Percentiles rank a stretch among this genome's conserved stretches.
phyloP scores from a whole-genome alignment of 2,329 filamentous ascomycete genomes.

The Exophiala calicioides region DNA sequence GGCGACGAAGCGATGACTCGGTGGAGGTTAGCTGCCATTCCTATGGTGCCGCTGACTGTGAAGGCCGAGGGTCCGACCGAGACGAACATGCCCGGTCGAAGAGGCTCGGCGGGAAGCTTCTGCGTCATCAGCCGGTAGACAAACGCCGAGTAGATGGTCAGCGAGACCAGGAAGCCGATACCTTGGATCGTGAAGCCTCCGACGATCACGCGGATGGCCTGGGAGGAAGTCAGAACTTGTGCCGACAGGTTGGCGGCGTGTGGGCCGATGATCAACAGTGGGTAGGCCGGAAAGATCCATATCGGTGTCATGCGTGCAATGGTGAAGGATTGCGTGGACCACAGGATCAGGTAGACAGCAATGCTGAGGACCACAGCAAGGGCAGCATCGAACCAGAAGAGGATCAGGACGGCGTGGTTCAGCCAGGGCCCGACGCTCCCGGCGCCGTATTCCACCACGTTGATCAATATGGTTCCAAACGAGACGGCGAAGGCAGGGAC shows the following conservation, averaged over 20 bases:
- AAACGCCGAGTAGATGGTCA: constrained; percentile 83
- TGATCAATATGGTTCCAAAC: constrained; percentile 74
- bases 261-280: constrained; percentile 73
- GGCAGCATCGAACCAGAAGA: constrained; percentile 74
- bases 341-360: constrained; percentile 72
- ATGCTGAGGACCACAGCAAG: constrained; percentile 68
- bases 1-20: constrained; percentile 47
- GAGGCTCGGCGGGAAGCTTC: constrained; percentile 73
- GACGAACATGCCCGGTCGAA: constrained; percentile 83
- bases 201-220: constrained; percentile 58
- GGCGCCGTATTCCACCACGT: constrained; percentile 74
- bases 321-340: constrained; percentile 67
- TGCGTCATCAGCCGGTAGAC: constrained; percentile 87
- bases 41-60: constrained; percentile 62
- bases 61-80: constrained; percentile 75
- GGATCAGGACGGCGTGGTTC: constrained; percentile 58
- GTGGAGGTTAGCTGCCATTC: constrained; percentile 56
- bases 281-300: constrained; percentile 86
- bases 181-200: constrained; percentile 63
- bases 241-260: constrained; percentile 63
- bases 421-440: constrained; percentile 65
- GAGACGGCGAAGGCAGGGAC: constrained; percentile 69
- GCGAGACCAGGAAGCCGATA: constrained; percentile 64
- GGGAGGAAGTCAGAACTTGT: constrained; percentile 43
- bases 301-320: constrained; percentile 84